Percentiles rank a stretch among this genome's conserved stretches.
phyloP scores from a whole-genome alignment of 2,329 filamentous ascomycete genomes.

The Lachnellula arida region DNA sequence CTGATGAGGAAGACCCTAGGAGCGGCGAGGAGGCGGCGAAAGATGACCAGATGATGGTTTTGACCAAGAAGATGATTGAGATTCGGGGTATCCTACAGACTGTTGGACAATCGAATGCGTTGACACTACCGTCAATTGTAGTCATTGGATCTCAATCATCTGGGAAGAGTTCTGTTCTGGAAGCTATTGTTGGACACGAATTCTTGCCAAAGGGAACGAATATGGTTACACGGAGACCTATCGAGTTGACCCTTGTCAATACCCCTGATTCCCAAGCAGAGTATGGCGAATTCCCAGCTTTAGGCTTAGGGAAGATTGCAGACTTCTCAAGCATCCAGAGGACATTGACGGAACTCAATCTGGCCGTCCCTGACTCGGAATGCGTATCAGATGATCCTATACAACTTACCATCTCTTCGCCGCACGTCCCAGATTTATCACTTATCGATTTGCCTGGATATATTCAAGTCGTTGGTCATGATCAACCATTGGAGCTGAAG shows the following conservation, averaged over 20 bases:
- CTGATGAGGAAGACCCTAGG: conserved; percentile 59
- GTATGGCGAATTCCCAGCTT: conserved; percentile 92
- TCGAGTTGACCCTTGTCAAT: conserved; percentile 94
- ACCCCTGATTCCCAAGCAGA: conserved; percentile 82
- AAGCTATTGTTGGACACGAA: conserved; percentile 96
- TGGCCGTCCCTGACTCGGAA: conserved; percentile 83
- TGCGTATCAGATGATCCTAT: conserved; percentile 98
- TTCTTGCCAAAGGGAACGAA: conserved; percentile 97
- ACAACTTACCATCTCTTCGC: conserved; percentile 90
- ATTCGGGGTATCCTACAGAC: conserved; percentile 87
- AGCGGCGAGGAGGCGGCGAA: conserved; percentile 62
- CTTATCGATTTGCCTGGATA: conserved; percentile 96
- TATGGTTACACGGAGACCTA: conserved; percentile 94
- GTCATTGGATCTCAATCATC: conserved; percentile 98
- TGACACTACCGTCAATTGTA: conserved; percentile 94
- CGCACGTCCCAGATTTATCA: conserved; percentile 90
- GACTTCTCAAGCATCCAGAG: conserved; percentile 91
- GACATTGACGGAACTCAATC: conserved; percentile 89
- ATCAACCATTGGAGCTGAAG: conserved; percentile 87
- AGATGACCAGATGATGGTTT: conserved; percentile 98
- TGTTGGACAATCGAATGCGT: conserved; percentile 82
- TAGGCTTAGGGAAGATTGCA: conserved; percentile 82
- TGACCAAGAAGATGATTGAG: conserved; percentile 99
- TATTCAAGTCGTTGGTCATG: conserved; percentile 88
- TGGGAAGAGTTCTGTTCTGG: conserved; percentile 93